Base-by-base conservation (phyloP, 2,329 filamentous ascomycete species). In the Xenosphaeropsis pyriputrescens region DNA sequence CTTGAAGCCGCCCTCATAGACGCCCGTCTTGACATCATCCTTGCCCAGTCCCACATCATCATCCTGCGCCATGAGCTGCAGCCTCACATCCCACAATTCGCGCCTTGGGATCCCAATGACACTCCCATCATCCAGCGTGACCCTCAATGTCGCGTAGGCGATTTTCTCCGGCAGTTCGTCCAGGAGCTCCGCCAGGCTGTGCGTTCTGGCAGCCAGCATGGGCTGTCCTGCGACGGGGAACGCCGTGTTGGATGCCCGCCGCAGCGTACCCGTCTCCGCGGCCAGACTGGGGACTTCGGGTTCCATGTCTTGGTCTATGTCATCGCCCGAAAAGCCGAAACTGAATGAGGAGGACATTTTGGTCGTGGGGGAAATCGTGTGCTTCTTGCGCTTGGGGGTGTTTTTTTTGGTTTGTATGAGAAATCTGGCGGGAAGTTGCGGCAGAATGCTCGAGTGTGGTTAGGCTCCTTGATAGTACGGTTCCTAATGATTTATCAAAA, bases 1-100 rank as follows among this genome's bases (percentile, higher is more conserved):
- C 63, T 91, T 91, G 63, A 89, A 86, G 17, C 84, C 84, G 40
- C 84, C 84, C 59, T 91, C 84, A 58, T 91, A 91, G 42, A 89
- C 72, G 37, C 83, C 83, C 39, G 81, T 82, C 56, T 76, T 80
- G 45, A 91, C 77, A 57, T 91, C 84, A 45, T 82, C 75, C 43
- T 70, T 67, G 30, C 70, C 68, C 18, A 68, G 53, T 17, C 59
- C 57, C 6, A 59, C 51, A 38, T 69, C 62, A 31, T 71, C 72
- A 30, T 75, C 74, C 54, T 79, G 75, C 35, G 81, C 80, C 77
- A 89, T 86, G 41, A 91, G 63, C 61, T 91, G 84, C 29, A 86
- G 68, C 26, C 80, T 70, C 30, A 89, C 77, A 53, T 91, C 84
- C 73, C 83, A 89, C 34, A 91, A 65, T 54, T 88, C 83, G 41